These are phyloP conservation scores for Deuterostichococcus epilithicus DNA, from an alignment of 139 green algal genomes.

Conservation along the genomic window DNA sequence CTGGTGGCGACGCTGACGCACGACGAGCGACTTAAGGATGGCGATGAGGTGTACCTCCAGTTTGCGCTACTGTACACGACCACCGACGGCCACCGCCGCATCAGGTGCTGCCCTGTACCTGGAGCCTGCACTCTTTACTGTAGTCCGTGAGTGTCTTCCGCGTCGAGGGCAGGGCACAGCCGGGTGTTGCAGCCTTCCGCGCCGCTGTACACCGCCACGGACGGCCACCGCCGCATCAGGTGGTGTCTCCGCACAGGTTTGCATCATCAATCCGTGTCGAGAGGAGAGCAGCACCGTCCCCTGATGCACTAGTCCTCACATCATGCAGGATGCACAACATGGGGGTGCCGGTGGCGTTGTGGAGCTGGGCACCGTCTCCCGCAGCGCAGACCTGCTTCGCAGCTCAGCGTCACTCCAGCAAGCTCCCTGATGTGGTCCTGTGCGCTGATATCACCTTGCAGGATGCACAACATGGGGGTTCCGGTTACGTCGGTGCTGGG, in stretches of 20 bases:
- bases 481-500: conserved; percentile 58
- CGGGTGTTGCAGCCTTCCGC: conserved; percentile 68
- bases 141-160: too few relatives aligned
- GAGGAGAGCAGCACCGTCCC: conserved; percentile 23
- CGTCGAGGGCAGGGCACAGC: conserved; percentile 15
- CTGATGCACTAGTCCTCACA: too few relatives aligned
- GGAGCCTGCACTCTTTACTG: conserved; percentile 10
- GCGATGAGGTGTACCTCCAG: conserved; percentile 60
- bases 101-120: conserved; percentile 17
- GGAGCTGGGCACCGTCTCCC: conserved; percentile 63
- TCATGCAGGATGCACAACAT: too few relatives aligned
- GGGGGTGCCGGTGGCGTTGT: conserved; percentile 55
- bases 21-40: conserved; percentile 47
- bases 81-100: conserved; percentile 35
- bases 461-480: conserved; percentile 78
- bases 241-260: not conserved
- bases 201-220: conserved; percentile 78
- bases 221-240: conserved; percentile 36
- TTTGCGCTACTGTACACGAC: conserved; percentile 85
- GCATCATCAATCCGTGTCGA: not conserved
- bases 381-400: conserved; percentile 80
- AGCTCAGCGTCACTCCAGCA: conserved; percentile 57
- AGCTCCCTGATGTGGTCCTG: too few relatives aligned
- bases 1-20: conserved; percentile 24
- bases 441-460: too few relatives aligned